Conservation (phyloP, 208 protist species). For the Crithidia expoeki region DNA sequence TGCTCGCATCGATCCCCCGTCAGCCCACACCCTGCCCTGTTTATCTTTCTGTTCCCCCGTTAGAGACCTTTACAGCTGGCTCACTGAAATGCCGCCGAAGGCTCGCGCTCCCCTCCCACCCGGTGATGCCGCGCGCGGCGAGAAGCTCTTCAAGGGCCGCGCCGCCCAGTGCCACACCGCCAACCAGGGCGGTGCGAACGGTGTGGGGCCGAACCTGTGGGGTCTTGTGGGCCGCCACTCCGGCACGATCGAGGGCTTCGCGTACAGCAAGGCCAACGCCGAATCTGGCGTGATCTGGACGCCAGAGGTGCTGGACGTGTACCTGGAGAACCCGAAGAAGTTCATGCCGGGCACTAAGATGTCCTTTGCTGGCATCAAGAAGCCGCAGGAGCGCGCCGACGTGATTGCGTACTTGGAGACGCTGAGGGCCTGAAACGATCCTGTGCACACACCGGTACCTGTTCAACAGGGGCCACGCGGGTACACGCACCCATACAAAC, state of each 20-base stretch:
- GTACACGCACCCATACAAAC: constrained; percentile 4
- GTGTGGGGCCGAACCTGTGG: constrained; percentile 92
- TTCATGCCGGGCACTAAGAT: constrained; percentile 98
- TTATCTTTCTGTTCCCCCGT: too few species aligned
- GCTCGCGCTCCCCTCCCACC: constrained; percentile 64
- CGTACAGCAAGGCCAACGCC: constrained; percentile 96
- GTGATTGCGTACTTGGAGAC: constrained; percentile 95
- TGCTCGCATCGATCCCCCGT: too few species aligned
- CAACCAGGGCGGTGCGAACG: constrained; percentile 88
- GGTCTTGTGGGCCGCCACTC: constrained; percentile 92
- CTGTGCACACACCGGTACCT: not conserved
- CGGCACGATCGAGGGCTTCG: constrained; percentile 91
- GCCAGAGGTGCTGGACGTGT: constrained; percentile 93
- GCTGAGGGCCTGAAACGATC: constrained; percentile 33
- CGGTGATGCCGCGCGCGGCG: constrained; percentile 80
- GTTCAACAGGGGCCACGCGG: not conserved
- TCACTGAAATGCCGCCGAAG: constrained; percentile 49
- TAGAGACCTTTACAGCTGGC: too few species aligned
- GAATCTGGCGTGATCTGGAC: constrained; percentile 93
- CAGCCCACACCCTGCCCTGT: too few species aligned
- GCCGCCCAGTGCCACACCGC: constrained; percentile 95
- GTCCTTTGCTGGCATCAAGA: constrained; percentile 96
- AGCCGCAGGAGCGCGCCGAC: constrained; percentile 93
- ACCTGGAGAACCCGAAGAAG: constrained; percentile 98
- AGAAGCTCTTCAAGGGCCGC: constrained; percentile 94